Evolutionary conservation across 495 filamentous ascomycete genomes (phyloP).

Genomic region (Cercophora sp.): DNA sequence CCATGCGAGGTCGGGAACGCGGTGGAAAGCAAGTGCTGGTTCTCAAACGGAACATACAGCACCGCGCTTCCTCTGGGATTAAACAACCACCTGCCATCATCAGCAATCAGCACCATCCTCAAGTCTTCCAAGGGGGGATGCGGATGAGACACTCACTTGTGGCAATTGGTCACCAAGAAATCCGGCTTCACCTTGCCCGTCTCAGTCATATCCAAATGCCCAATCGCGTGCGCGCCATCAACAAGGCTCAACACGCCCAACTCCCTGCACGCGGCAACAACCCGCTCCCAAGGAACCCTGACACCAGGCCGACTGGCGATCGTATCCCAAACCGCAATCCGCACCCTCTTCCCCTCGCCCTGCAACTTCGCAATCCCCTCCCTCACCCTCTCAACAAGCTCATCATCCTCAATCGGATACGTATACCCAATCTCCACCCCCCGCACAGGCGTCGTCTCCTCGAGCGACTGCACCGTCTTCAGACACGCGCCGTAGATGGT

Average conservation of each 20-base stretch:
- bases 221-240: constrained; percentile 73
- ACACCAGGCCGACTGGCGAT: constrained; percentile 68
- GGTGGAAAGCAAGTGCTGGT: constrained; percentile 66
- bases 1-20: constrained; percentile 66
- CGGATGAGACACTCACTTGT: constrained; percentile 64
- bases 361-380: constrained; percentile 37
- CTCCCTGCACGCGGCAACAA: constrained; percentile 58
- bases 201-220: constrained; percentile 61
- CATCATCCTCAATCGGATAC: constrained; percentile 57
- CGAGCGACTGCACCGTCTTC: constrained; percentile 60
- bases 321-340: constrained; percentile 68
- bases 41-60: constrained; percentile 66
- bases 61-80: constrained; percentile 70
- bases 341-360: constrained; percentile 39
- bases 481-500: constrained; percentile 70
- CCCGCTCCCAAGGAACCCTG: constrained; percentile 65
- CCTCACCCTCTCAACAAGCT: constrained; percentile 48
- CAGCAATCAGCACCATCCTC: too few species aligned
- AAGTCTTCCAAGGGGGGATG: too few species aligned
- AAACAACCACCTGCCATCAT: constrained; percentile 67
- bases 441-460: constrained; percentile 46
- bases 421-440: constrained; percentile 30
- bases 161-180: constrained; percentile 74
- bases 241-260: constrained; percentile 53
- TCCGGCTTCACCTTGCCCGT: constrained; percentile 56